A percentile compares a stretch with the other conserved stretches of the same genome.
These are phyloP conservation scores for Cornus suecica DNA, from an alignment of 148 eudicot species.

Conservation along the genomic window DNA sequence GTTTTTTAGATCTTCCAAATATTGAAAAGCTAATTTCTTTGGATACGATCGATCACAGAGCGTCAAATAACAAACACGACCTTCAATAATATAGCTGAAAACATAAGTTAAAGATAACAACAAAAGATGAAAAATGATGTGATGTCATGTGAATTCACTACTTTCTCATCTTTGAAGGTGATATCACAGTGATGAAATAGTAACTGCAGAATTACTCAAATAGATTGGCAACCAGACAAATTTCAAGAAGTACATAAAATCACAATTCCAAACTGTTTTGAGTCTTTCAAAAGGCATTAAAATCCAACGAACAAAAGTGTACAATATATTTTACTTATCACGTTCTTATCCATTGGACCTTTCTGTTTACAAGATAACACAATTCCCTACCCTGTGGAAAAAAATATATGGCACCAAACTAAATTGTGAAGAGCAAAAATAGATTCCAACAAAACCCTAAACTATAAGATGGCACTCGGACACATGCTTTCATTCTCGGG, in stretches of 20 bases:
- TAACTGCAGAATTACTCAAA: background rate
- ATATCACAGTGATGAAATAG: background rate
- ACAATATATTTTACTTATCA: too few relatives aligned
- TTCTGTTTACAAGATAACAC: background rate
- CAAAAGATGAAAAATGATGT: background rate
- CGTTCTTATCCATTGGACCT: background rate
- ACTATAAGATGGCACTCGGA: background rate
- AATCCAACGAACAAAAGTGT: background rate
- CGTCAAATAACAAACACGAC: conserved; percentile 75
- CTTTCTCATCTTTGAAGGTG: background rate
- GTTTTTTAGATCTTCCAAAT: conserved; percentile 75
- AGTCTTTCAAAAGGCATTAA: background rate
- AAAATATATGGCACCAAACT: too few relatives aligned
- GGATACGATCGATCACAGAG: conserved; percentile 90
- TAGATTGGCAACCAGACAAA: background rate
- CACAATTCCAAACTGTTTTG: background rate
- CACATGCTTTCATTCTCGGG: background rate
- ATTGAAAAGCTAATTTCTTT: conserved; percentile 86
- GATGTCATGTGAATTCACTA: background rate
- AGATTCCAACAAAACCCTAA: background rate
- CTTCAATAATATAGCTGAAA: conserved; percentile 77
- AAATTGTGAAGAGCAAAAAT: too few relatives aligned
- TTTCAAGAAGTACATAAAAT: too few relatives aligned
- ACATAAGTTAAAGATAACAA: conserved; percentile 35
- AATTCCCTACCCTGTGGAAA: background rate